phyloP scores from a whole-genome alignment of 2,329 filamentous ascomycete genomes.

The Botrytis paeoniae region DNA sequence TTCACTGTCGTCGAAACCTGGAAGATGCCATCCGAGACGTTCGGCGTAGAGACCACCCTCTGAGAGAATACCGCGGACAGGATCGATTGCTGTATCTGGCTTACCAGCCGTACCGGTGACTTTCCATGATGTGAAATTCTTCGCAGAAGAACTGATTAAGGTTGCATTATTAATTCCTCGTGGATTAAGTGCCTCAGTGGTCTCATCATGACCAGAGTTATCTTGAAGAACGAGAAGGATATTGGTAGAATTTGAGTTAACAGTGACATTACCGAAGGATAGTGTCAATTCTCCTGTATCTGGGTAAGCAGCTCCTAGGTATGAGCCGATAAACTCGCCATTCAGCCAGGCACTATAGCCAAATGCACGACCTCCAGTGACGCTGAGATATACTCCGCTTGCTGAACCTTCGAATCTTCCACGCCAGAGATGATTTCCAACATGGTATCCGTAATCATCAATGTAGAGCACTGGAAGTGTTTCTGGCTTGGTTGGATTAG shows the following conservation, averaged over 20 bases:
- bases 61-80: slow-evolving; percentile 52
- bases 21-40: slow-evolving; percentile 56
- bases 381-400: slow-evolving; percentile 31
- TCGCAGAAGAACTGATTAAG: slow-evolving; percentile 39
- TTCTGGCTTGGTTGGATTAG: slow-evolving; percentile 40
- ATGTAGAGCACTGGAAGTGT: slow-evolving; percentile 46
- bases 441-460: slow-evolving; percentile 45
- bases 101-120: slow-evolving; percentile 54
- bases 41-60: slow-evolving; percentile 58
- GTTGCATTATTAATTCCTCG: slow-evolving; percentile 53
- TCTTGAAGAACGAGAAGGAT: slow-evolving; percentile 54
- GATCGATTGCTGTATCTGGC: slow-evolving; percentile 46
- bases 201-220: slow-evolving; percentile 57
- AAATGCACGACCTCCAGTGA: slow-evolving; percentile 22
- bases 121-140: slow-evolving; percentile 45
- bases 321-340: slow-evolving; percentile 53
- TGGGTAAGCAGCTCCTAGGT: slow-evolving; percentile 40
- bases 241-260: slow-evolving; percentile 41
- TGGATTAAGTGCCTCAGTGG: slow-evolving; percentile 45
- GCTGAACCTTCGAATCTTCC: slow-evolving; percentile 32
- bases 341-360: slow-evolving; percentile 44
- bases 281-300: slow-evolving; percentile 34
- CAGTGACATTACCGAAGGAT: slow-evolving; percentile 42
- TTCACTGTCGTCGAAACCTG: slow-evolving; percentile 49
- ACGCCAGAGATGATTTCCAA: slow-evolving; percentile 45